Percentiles rank a stretch among this genome's conserved stretches.
These are phyloP conservation scores for Aureobasidium sp. DNA, from an alignment of 2,329 filamentous ascomycete genomes.

Conservation along the genomic window DNA sequence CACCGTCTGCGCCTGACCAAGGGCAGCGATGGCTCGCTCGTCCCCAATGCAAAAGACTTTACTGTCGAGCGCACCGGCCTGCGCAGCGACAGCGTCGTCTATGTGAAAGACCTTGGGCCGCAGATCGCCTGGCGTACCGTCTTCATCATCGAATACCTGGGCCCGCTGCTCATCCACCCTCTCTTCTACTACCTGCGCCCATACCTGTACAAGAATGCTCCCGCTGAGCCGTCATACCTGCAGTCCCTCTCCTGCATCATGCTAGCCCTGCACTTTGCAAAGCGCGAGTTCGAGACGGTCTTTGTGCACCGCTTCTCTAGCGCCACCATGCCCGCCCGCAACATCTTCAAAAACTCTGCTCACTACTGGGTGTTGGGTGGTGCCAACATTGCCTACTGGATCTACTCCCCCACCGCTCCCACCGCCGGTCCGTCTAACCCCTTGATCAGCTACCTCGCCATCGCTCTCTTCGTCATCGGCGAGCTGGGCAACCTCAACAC, in stretches of 20 bases:
- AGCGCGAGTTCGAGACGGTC: slow-evolving; percentile 90
- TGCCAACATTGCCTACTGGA: slow-evolving; percentile 71
- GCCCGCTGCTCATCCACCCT: slow-evolving; percentile 81
- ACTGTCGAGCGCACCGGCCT: slow-evolving; percentile 51
- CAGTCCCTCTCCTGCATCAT: slow-evolving; percentile 71
- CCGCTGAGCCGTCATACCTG: slow-evolving; percentile 47
- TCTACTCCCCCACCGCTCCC: slow-evolving; percentile 69
- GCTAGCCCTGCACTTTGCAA: slow-evolving; percentile 77
- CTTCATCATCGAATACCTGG: slow-evolving; percentile 91
- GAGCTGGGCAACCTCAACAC: slow-evolving; percentile 75
- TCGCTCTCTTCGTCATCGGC: slow-evolving; percentile 67
- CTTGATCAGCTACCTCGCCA: slow-evolving; percentile 56
- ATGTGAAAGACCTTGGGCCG: slow-evolving; percentile 91
- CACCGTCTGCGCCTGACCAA: slow-evolving; percentile 60
- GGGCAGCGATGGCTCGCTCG: slow-evolving; percentile 52
- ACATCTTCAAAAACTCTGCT: slow-evolving; percentile 90
- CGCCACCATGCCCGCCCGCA: slow-evolving; percentile 83
- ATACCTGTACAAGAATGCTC: slow-evolving; percentile 56
- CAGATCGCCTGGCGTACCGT: slow-evolving; percentile 92
- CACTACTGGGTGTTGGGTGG: slow-evolving; percentile 92
- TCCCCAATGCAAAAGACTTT: slow-evolving; percentile 48
- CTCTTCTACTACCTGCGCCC: slow-evolving; percentile 64
- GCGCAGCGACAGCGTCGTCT: slow-evolving; percentile 55
- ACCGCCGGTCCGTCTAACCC: slow-evolving; percentile 47
- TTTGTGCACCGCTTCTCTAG: slow-evolving; percentile 93